phyloP scores from a whole-genome alignment of 768 basidiomycete genomes.

The Boletus subparvulus region DNA sequence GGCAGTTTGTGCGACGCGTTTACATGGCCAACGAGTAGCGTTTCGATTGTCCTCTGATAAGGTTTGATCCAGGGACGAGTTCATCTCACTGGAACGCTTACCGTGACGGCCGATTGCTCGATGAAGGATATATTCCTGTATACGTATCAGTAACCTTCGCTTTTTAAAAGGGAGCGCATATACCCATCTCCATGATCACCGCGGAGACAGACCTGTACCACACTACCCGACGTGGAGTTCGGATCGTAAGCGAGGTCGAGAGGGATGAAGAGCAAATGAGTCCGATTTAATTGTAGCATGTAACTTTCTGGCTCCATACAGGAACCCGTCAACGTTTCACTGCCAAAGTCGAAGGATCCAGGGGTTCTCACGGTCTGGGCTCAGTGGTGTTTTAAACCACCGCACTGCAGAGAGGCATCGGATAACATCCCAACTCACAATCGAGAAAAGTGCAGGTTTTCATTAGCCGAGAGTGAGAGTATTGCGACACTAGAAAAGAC shows the following conservation, averaged over 20 bases:
- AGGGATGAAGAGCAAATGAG: slow-evolving; percentile 27
- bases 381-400: too few species aligned
- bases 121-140: slow-evolving; percentile 5
- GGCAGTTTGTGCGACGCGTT: slow-evolving; percentile 16
- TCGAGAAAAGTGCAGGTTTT: not conserved
- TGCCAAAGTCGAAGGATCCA: not conserved
- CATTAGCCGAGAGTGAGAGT: not conserved
- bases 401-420: too few species aligned
- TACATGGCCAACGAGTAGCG: slow-evolving; percentile 22
- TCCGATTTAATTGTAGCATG: slow-evolving; percentile 21
- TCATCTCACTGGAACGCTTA: slow-evolving; percentile 7
- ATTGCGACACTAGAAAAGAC: too few species aligned
- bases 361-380: not conserved
- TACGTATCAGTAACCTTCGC: not conserved
- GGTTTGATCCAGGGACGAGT: not conserved
- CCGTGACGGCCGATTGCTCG: slow-evolving; percentile 25
- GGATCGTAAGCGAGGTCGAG: not conserved
- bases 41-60: slow-evolving; percentile 25
- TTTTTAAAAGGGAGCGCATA: slow-evolving; percentile 6
- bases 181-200: slow-evolving; percentile 16
- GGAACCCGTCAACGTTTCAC: not conserved
- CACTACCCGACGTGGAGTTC: slow-evolving; percentile 11
- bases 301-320: slow-evolving; percentile 5
- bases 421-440: not conserved
- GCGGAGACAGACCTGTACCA: slow-evolving; percentile 28